A percentile compares a stretch with the other conserved stretches of the same genome.
Evolutionary conservation across 1,139 yeast genomes (phyloP).

Genomic region (Suhomyces bokatorum): DNA sequence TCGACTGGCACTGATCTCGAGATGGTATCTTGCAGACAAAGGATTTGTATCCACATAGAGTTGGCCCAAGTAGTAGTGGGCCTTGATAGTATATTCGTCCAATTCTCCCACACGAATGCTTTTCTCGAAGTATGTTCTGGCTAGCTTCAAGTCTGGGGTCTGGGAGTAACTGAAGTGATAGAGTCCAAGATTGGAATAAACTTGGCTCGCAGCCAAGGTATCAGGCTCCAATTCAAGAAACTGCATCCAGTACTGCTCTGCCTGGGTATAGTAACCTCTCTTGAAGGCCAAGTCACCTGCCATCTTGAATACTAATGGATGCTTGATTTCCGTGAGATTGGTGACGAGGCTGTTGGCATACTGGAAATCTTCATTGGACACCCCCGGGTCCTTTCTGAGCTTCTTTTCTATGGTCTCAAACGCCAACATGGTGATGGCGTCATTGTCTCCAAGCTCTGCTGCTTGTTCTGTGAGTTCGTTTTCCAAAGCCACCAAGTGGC

Average conservation of each 20-base stretch:
- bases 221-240: conserved; percentile 58
- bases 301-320: conserved; percentile 70
- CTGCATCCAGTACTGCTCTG: conserved; percentile 58
- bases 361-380: conserved; percentile 52
- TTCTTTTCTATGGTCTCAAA: conserved; percentile 53
- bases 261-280: conserved; percentile 46
- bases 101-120: conserved; percentile 61
- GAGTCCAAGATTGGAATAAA: conserved; percentile 67
- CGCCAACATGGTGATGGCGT: conserved; percentile 74
- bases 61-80: conserved; percentile 80
- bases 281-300: conserved; percentile 71
- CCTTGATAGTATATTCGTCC: conserved; percentile 55
- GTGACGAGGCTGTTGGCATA: conserved; percentile 66
- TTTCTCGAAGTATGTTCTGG: conserved; percentile 60
- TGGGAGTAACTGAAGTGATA: conserved; percentile 51
- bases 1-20: conserved; percentile 72
- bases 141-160: conserved; percentile 48
- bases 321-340: conserved; percentile 58
- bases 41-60: conserved; percentile 60
- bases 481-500: conserved; percentile 59
- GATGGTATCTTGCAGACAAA: conserved; percentile 59
- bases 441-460: conserved; percentile 79
- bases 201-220: conserved; percentile 69
- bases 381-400: conserved; percentile 23
- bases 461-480: conserved; percentile 73